Evolutionary conservation across 1,284 basidiomycete genomes (phyloP), one percentile per base, ranked within the genome.

Genomic region (Marasmius oreades): DNA sequence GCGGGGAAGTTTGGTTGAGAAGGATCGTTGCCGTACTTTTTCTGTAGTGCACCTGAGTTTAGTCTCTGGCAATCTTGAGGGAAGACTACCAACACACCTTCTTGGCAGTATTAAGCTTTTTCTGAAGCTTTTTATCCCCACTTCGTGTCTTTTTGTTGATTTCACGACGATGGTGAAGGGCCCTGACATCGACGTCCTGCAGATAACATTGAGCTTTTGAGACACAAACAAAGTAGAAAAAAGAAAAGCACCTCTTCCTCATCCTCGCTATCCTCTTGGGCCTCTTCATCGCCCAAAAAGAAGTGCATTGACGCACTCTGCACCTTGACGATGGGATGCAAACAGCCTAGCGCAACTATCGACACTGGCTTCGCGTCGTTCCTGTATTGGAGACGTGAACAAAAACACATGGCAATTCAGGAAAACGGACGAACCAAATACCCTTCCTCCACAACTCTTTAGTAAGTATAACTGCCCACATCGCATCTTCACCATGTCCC

Each of bases 241-340:
- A 59, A 23, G 2, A n/a, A 24, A 65, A 72, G 11, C 57, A 84
- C 86, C 57, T 87, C 80, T 7, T 86, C 85, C 55, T 87, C 86
- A 4, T 88, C 84, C 46, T 88, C 86, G 53, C 85, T 86, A 55
- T 88, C 84, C 37, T 82, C 84, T 54, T 82, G 81, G 23, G 85
- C 84, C 31, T 91, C 83, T 44, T 92, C 88, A 53, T 81, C 85
- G 3, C 92, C 93, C 18, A 99, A 84, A 79, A 99, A 99, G 77
- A 99, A 99, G 73, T 98, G 93, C n/a, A 97, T 76, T 1, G 95
- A 93, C 0, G 94, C 95, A 59, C 88, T 94, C 70, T 98, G 96
- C 0, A 99, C 97, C 69, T 98, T 98, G 51, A 88, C 82, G 51
- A 92, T 86, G 7, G 96, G 95, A 70, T 99, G 96, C 70, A 95